Base-by-base conservation (phyloP, 1,139 yeast species). In the Debaryomyces coudertii region DNA sequence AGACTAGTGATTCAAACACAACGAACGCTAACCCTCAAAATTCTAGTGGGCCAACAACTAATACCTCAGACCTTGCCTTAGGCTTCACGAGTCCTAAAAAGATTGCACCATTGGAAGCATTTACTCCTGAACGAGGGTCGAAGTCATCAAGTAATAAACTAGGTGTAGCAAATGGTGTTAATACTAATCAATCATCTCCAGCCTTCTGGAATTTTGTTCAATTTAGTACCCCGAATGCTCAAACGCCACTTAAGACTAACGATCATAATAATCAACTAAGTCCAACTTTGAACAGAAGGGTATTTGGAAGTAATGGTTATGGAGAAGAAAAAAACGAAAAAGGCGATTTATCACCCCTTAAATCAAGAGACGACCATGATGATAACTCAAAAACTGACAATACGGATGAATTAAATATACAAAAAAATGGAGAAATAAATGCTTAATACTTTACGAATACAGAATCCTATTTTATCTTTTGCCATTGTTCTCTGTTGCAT, bases 161-260 rank as follows among this genome's bases (percentile, higher is more conserved):
- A 47, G 55, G 56, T 20, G 49, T 56, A 22, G 60, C 66, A 7
- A 56, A 50, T 50, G 67, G 64, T 1, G 50, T 51, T 35, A 66
- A 60, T 45, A 61, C 71, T 24, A 70, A 71, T 53, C 83, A 78
- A 56, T 74, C 80, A 15, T 82, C 89, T 1, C 90, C 93, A 2
- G 90, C 92, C 9, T 77, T 85, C 48, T 85, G 92, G 90, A 86
- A 84, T 59, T 80, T 85, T 63, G 86, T 86, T 35, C 92, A 85
- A 55, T 85, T 86, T 59, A 82, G 88, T 47, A 85, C 92, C 0
- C 87, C 88, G 2, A 74, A 71, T 61, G 80, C 77, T 24, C 79
- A 73, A 56, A 71, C 79, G 1, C 79, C 79, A 5, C 54, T 68
- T 46, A 72, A 73, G 49, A 62, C 64, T 48, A 67, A 72, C 43